Evolutionary conservation across 371 early-diverging fungal genomes (phyloP), one percentile per base, ranked within the genome.

Genomic region (Neoconidiobolus thromboides): DNA sequence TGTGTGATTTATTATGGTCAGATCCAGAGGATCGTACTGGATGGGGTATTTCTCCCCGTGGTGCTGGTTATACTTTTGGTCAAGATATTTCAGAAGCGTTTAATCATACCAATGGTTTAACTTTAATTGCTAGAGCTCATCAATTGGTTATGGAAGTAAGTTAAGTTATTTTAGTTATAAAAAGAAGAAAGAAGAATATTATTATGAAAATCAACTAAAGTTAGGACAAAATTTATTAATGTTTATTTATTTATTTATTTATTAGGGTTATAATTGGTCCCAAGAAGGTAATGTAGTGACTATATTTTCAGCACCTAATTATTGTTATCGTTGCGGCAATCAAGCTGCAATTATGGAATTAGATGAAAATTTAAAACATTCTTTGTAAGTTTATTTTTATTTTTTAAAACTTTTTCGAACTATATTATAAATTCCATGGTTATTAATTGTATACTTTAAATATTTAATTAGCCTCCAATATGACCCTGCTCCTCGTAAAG

Each of bases 221-320:
- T 26, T 26, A 26, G 26, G 26, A 26, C 26, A 26, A 26, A 26
- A 26, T 26, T 26, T 26, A 26, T 26, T 26, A 26, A 26, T 26
- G 26, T 26, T 26, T 26, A 26, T 26, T 26, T 26, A 26, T 26
- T 26, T 26, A 26, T 46, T 15, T 9, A 10, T 26, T 47, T 12
- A 50, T 37, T 59, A 59, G 60, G 60, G 60, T 12, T 59, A 41
- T 26, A 59, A 59, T 39, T 59, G 60, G 95, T 83, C 89, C 69
- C 97, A 96, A 70, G 96, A 98, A 60, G 82, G 90, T 68, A 91
- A 93, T 64, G 95, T 96, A 5, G 99, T 99, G 2, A 99, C 99
- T 38, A 94, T 99, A 59, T 99, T 98, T 69, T 89, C 89, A 73
- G 99, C 99, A 41, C 99, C 99, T 38, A 99, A 95, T 73, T 99